Conservation (phyloP, 2,329 filamentous ascomycete species). For the Diaporthe helianthi region DNA sequence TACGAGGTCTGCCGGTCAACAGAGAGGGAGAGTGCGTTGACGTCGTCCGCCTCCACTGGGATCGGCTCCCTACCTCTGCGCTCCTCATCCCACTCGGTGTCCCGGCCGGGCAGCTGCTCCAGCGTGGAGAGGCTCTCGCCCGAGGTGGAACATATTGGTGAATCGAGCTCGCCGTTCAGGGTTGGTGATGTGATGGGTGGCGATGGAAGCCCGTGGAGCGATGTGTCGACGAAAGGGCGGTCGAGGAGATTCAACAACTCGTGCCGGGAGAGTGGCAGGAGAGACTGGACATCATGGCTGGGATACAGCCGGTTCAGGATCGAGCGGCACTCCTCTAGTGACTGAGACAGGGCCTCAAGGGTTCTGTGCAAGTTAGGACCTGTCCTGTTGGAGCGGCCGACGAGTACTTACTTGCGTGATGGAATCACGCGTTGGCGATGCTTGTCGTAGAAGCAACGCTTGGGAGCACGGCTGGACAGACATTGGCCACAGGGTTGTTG, state of each 20-base stretch:
- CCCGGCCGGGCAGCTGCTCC: constrained; percentile 72
- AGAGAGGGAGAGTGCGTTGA: constrained; percentile 70
- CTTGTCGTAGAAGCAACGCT: constrained; percentile 82
- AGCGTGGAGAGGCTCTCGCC: constrained; percentile 59
- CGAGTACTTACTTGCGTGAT: constrained; percentile 71
- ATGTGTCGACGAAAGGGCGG: constrained; percentile 50
- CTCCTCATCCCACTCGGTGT: constrained; percentile 73
- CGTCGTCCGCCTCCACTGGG: constrained; percentile 72
- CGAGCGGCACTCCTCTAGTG: constrained; percentile 69
- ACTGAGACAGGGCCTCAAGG: constrained; percentile 69
- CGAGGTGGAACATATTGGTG: constrained; percentile 56
- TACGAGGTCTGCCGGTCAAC: constrained; percentile 69
- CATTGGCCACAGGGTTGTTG: constrained; percentile 84
- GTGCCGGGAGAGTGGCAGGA: constrained; percentile 62
- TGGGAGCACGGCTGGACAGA: constrained; percentile 79
- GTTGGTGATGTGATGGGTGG: constrained; percentile 57
- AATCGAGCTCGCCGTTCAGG: constrained; percentile 55
- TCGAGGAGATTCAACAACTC: constrained; percentile 66
- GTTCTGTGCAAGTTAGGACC: constrained; percentile 49
- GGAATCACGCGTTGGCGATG: constrained; percentile 78
- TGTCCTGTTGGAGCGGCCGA: constrained; percentile 35
- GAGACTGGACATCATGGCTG: constrained; percentile 58
- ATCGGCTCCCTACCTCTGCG: constrained; percentile 60
- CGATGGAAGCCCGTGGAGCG: constrained; percentile 54
- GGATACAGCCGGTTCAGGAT: constrained; percentile 70